phyloP scores from a whole-genome alignment of 2,329 filamentous ascomycete species.

The Myriosclerotinia curreyana region DNA sequence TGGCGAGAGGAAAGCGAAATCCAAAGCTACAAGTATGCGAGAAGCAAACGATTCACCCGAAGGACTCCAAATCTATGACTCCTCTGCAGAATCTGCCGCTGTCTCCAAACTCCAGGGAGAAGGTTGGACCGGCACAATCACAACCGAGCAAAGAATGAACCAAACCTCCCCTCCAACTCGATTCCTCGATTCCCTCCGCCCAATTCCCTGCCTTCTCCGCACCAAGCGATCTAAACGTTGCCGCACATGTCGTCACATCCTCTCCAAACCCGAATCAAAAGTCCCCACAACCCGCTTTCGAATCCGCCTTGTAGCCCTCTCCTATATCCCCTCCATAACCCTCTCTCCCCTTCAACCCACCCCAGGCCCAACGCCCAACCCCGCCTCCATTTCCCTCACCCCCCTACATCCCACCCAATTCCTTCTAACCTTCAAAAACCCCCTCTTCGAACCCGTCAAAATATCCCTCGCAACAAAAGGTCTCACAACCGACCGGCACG shows the following conservation, averaged over 20 bases:
- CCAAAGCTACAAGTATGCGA: constrained; percentile 71
- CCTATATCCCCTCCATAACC: constrained; percentile 80
- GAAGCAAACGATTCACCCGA: constrained; percentile 71
- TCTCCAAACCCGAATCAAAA: constrained; percentile 91
- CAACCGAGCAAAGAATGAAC: constrained; percentile 52
- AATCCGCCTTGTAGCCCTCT: constrained; percentile 83
- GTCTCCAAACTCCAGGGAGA: constrained; percentile 51
- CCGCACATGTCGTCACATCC: constrained; percentile 87
- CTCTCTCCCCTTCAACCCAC: constrained; percentile 59
- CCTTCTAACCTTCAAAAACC: constrained; percentile 87
- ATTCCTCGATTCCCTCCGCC: constrained; percentile 73
- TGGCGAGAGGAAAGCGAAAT: constrained; percentile 62
- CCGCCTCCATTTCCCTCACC: constrained; percentile 27
- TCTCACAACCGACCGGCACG: constrained; percentile 71
- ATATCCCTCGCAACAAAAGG: constrained; percentile 84
- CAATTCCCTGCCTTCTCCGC: constrained; percentile 76
- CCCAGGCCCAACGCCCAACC: background rate
- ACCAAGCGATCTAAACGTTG: constrained; percentile 95
- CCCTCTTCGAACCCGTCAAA: constrained; percentile 85
- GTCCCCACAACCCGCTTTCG: constrained; percentile 85
- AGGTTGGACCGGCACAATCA: constrained; percentile 64
- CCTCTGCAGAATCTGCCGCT: constrained; percentile 53
- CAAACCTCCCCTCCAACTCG: constrained; percentile 49
- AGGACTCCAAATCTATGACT: constrained; percentile 59
- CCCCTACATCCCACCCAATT: constrained; percentile 64